phyloP scores from a whole-genome alignment of 2,329 filamentous ascomycete species.

The Fusarium paranaense region DNA sequence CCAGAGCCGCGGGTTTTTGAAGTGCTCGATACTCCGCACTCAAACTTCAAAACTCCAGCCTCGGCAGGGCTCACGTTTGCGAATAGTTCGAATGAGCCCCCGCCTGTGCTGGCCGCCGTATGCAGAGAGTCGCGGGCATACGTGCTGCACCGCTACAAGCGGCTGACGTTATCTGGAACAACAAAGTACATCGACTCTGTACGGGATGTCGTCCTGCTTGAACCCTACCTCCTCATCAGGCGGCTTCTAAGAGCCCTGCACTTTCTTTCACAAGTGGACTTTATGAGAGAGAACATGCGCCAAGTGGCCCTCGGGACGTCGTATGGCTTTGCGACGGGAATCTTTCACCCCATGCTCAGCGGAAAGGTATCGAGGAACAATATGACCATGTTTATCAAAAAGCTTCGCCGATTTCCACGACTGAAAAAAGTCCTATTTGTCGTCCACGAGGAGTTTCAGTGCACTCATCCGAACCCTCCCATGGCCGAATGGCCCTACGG shows the following conservation, averaged over 20 bases:
- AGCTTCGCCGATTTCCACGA: slow-evolving; percentile 27
- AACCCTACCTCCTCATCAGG: slow-evolving; percentile 33
- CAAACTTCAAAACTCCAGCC: slow-evolving; percentile 31
- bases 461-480: slow-evolving; percentile 3
- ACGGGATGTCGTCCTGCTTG: slow-evolving; percentile 32
- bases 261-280: slow-evolving; percentile 29
- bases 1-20: slow-evolving; percentile 37
- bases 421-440: slow-evolving; percentile 28
- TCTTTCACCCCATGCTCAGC: slow-evolving; percentile 31
- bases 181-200: slow-evolving; percentile 31
- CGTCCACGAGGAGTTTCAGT: slow-evolving; percentile 35
- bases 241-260: slow-evolving; percentile 29
- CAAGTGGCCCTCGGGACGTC: slow-evolving; percentile 37
- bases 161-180: slow-evolving; percentile 23
- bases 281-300: slow-evolving; percentile 26
- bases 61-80: slow-evolving; percentile 34
- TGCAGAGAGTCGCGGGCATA: slow-evolving; percentile 27
- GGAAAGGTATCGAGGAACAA: slow-evolving; percentile 38
- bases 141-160: slow-evolving; percentile 25
- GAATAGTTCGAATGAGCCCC: slow-evolving; percentile 28
- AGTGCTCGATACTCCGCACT: slow-evolving; percentile 32
- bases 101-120: slow-evolving; percentile 23
- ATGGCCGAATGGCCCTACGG: slow-evolving; percentile 16
- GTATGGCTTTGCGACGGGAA: slow-evolving; percentile 38
- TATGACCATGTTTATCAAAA: slow-evolving; percentile 30